A percentile compares a stretch with the other conserved stretches of the same genome.
phyloP scores from a whole-genome alignment of 2,329 filamentous ascomycete species.

The Aspergillus hortae region DNA sequence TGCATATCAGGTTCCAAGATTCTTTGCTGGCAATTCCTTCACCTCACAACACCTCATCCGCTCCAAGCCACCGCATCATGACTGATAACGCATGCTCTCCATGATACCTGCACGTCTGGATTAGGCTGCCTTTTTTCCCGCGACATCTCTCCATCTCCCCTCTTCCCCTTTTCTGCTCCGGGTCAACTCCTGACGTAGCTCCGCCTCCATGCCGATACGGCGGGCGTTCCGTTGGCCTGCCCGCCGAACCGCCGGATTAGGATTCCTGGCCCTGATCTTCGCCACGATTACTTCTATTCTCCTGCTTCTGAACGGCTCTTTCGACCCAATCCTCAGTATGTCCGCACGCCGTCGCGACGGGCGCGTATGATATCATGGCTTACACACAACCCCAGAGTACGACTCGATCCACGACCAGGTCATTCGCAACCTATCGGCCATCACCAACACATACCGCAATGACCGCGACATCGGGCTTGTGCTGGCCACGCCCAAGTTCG shows the following conservation, averaged over 20 bases:
- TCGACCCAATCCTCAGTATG: slow-evolving; percentile 10
- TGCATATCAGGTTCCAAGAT: no score
- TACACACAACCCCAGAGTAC: slow-evolving; percentile 1
- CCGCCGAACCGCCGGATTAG: slow-evolving; percentile 13
- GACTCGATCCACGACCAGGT: slow-evolving; percentile 10
- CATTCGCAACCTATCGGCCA: slow-evolving; percentile 14
- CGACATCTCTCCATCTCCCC: no score
- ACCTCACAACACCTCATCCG: no score
- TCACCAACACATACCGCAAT: slow-evolving; percentile 14
- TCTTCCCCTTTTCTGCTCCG: background rate
- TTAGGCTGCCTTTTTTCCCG: no score
- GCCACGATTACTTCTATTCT: slow-evolving; percentile 10
- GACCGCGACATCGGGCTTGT: slow-evolving; percentile 14
- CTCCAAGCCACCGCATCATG: no score
- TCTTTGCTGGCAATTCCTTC: no score
- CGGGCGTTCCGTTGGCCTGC: slow-evolving; percentile 18
- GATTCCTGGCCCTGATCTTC: slow-evolving; percentile 14
- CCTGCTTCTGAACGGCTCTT: slow-evolving; percentile 9
- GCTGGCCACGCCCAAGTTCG: slow-evolving; percentile 15
- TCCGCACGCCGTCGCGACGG: background rate
- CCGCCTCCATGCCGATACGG: slow-evolving; percentile 14
- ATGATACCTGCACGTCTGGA: no score
- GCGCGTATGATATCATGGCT: slow-evolving; percentile 4
- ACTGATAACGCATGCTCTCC: no score
- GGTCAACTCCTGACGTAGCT: background rate